phyloP scores from a whole-genome alignment of 371 early-diverging fungal genomes.

The Mucor velutinosus region DNA sequence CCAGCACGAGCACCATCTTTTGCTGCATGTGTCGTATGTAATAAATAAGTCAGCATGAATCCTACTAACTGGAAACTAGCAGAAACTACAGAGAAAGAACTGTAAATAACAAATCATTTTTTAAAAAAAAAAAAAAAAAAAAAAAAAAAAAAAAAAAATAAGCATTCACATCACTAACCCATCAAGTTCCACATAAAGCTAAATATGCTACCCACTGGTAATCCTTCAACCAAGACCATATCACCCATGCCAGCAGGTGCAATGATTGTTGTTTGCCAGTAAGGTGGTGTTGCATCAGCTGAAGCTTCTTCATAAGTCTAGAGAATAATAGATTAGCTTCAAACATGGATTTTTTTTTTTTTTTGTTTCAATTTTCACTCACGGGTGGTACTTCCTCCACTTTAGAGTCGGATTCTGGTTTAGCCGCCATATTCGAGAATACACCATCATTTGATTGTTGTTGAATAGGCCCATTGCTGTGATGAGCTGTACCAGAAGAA shows the following conservation, averaged over 20 bases:
- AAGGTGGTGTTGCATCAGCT: slow-evolving; percentile 60
- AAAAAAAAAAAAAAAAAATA: too few relatives aligned
- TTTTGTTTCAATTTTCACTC: slow-evolving; percentile 14
- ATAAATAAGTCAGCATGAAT: slow-evolving; percentile 64
- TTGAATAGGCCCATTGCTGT: neutral
- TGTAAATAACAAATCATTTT: neutral
- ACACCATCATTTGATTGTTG: slow-evolving; percentile 58
- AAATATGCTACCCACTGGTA: slow-evolving; percentile 59
- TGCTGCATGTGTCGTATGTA: slow-evolving; percentile 66
- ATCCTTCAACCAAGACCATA: slow-evolving; percentile 57
- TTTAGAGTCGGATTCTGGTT: slow-evolving; percentile 50
- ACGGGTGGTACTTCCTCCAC: slow-evolving; percentile 49
- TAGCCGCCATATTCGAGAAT: slow-evolving; percentile 65
- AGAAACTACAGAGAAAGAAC: slow-evolving; percentile 40
- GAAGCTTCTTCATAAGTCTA: slow-evolving; percentile 61
- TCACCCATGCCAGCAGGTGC: slow-evolving; percentile 56
- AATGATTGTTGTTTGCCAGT: slow-evolving; percentile 57
- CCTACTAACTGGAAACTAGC: slow-evolving; percentile 68
- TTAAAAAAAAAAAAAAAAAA: too few relatives aligned
- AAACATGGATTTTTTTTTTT: neutral
- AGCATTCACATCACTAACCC: slow-evolving; percentile 27
- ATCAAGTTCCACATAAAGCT: slow-evolving; percentile 59
- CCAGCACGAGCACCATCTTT: slow-evolving; percentile 66
- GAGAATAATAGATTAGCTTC: neutral
- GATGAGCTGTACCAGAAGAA: neutral